Base-by-base conservation (phyloP, 192 early-diverging fungal species). In the Mortierella hygrophila region DNA sequence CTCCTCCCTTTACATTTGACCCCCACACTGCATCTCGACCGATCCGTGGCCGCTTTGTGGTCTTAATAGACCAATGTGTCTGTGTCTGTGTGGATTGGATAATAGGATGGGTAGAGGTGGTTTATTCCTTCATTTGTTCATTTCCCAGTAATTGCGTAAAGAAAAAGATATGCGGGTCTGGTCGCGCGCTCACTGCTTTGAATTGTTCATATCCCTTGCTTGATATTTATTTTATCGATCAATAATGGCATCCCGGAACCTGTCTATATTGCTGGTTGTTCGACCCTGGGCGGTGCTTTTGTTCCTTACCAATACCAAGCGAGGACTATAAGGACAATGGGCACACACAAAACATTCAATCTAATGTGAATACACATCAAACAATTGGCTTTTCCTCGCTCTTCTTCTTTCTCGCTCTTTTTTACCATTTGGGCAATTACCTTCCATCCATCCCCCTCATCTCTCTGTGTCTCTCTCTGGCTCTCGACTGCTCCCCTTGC, bases 201-300 rank as follows among this genome's bases (percentile, higher is more conserved):
- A 29, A 13, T 32, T 16, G 60, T 32, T 63, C 60, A n/a, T 1
- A 65, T 65, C 60, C 60, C 60, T 65, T 65, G 60, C 29, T 29
- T 65, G 13, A 15, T 65, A 52, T 65, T 72, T 72, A 41, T 23
- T 49, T 41, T 72, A 41, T 46, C 71, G 71, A 72, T 46, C 40
- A 70, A n/a, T 23, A n/a, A 41, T 6, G 32, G n/a, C 26, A 1
- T 68, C 63, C 63, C 20, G 47, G 47, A 52, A 20, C 26, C 10
- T 68, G n/a, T 35, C 63, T 26, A 42, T 70, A 4, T 29, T 42
- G 23, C 11, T 26, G 6, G 21, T 46, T 72, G 49, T 72, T 16
- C 44, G 38, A 46, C 44, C 44, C 44, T 46, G 35, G 60, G 60
- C 13, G 11, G 6, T 18, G 21, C 20, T 72, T 71, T 72, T 71